Evolutionary conservation across 2,329 filamentous ascomycete species (phyloP).

Genomic region (Trematosphaeria pertusa): DNA sequence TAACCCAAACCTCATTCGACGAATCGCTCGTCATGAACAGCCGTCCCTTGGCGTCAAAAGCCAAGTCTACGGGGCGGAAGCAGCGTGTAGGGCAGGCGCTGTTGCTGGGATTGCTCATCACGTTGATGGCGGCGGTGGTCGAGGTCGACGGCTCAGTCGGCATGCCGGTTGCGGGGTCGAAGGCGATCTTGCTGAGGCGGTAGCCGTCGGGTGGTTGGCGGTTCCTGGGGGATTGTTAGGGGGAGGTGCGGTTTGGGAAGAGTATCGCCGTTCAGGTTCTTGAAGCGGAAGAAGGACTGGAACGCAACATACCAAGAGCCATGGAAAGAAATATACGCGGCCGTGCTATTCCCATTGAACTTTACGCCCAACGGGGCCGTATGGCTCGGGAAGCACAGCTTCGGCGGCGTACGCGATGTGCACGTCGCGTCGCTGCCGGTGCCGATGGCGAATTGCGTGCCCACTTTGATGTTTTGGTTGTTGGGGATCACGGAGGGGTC

Average conservation of each 20-base stretch:
- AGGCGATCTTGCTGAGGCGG: slow-evolving; percentile 22
- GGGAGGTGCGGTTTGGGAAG: not conserved
- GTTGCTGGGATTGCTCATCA: slow-evolving; percentile 27
- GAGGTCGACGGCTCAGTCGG: slow-evolving; percentile 23
- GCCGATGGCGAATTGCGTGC: slow-evolving; percentile 55
- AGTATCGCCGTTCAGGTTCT: not conserved
- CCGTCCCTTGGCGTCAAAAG: slow-evolving; percentile 22
- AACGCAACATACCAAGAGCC: slow-evolving; percentile 63
- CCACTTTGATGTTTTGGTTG: slow-evolving; percentile 50
- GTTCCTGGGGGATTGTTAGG: slow-evolving; percentile 18
- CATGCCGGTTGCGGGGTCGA: slow-evolving; percentile 31
- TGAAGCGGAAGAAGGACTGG: slow-evolving; percentile 3
- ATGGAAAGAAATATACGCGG: slow-evolving; percentile 72
- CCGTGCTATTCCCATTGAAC: slow-evolving; percentile 63
- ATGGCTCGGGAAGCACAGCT: slow-evolving; percentile 52
- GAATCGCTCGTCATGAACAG: slow-evolving; percentile 29
- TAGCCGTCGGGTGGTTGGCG: slow-evolving; percentile 26
- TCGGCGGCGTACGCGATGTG: slow-evolving; percentile 51
- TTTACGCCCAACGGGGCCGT: slow-evolving; percentile 70
- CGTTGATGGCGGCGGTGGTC: slow-evolving; percentile 23
- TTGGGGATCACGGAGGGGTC: slow-evolving; percentile 58
- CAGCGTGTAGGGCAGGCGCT: slow-evolving; percentile 20
- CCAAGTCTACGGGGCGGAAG: slow-evolving; percentile 27
- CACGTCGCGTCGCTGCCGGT: slow-evolving; percentile 19
- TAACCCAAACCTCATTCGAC: slow-evolving; percentile 29